Evolutionary conservation across 2,329 filamentous ascomycete species (phyloP), one percentile per base, ranked within the genome.

Genomic region (Parascedosporium putredinis): DNA sequence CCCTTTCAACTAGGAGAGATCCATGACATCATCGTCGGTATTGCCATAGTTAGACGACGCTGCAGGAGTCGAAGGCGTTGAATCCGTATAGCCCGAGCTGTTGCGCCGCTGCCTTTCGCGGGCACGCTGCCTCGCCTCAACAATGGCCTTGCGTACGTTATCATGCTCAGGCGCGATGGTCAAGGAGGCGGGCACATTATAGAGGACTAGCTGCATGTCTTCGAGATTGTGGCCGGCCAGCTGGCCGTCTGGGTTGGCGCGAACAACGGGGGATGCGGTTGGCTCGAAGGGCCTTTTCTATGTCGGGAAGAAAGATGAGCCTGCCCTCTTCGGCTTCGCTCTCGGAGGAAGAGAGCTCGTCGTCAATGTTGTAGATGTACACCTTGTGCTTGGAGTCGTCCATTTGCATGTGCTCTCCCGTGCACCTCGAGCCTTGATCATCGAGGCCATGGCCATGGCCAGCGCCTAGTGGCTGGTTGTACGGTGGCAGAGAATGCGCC

Each of bases 281-380:
- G 52, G 77, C 74, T 54, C 75, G 75, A 48, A 97, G 74, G 61
- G 87, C 84, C 66, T 86, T 88, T 62, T 91, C 84, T 50, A 97
- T 86, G 62, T 94, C 87, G 0, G 88, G 83, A 1, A 95, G 75
- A 69, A 96, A 89, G 60, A 90, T 74, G 44, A 94, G 76, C 56
- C 72, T 76, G 56, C 77, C 75, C 57, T 65, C 53, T 66, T 67
- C 54, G 10, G 81, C 74, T 38, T 78, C 71, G 45, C 73, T 69
- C 53, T 85, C 79, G 24, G 64, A 63, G 6, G 69, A 70, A 12
- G 84, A 83, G 27, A 97, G 77, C 67, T 97, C 91, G 58, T 85
- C 85, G 62, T 95, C 89, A 8, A 98, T 74, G 65, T 94, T 83
- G 71, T 90, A 84, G 58, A 98, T 89, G 73, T 93, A 96, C 53